Evolutionary conservation across 306 rosid species (phyloP).

Genomic region (Corylus americana): DNA sequence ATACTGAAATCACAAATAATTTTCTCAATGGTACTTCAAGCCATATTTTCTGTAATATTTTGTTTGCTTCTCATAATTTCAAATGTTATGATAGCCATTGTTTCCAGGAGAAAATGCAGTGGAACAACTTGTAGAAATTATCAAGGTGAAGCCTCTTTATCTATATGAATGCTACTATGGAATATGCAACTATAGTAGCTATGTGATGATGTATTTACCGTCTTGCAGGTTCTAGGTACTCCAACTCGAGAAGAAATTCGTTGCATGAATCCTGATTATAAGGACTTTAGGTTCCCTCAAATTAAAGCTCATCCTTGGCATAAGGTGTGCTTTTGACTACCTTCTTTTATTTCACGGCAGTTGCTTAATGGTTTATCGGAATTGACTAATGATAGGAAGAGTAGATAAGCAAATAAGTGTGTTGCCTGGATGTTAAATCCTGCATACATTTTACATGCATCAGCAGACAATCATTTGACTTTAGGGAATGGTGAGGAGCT

Average conservation of each 20-base stretch:
- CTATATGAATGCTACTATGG: constrained; percentile 26
- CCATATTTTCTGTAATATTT: constrained; percentile 14
- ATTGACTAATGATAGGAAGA: neutral
- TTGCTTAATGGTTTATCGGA: neutral
- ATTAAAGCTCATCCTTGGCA: constrained; percentile 99
- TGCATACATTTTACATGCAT: neutral
- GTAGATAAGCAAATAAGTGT: neutral
- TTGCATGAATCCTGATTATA: constrained; percentile 93
- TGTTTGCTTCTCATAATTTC: constrained; percentile 33
- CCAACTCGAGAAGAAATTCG: constrained; percentile 98
- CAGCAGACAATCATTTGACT: neutral
- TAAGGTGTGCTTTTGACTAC: constrained; percentile 58
- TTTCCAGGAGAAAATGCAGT: constrained; percentile 96
- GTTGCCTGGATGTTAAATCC: neutral
- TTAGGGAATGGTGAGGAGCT: neutral
- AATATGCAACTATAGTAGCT: constrained; percentile 10
- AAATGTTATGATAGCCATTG: constrained; percentile 66
- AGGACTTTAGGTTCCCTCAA: constrained; percentile 95
- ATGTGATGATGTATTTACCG: constrained; percentile 17
- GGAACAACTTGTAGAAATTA: constrained; percentile 94
- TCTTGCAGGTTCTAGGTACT: constrained; percentile 87
- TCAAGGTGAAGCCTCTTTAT: constrained; percentile 62
- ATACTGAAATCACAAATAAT: constrained; percentile 25
- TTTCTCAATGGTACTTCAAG: constrained; percentile 5
- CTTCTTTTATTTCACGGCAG: neutral